A percentile compares a stretch with the other conserved stretches of the same genome.
Conservation (phyloP, 768 basidiomycete genomes). For the Phanerodontia chrysosporium region DNA sequence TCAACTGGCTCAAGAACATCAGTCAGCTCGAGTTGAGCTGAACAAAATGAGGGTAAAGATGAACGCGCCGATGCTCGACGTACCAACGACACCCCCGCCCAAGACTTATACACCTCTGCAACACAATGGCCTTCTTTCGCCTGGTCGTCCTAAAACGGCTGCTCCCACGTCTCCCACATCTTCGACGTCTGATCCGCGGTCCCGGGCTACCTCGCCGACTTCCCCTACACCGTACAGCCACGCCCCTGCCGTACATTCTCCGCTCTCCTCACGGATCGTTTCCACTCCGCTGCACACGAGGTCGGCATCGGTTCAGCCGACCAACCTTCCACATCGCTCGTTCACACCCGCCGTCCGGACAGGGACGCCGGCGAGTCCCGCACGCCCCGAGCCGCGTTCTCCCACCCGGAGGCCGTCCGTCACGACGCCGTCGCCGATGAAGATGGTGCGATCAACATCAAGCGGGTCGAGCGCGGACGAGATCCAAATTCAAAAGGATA, state of each 20-base stretch:
- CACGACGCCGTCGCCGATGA: constrained; percentile 44
- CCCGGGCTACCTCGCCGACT: constrained; percentile 26
- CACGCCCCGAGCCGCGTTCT: constrained; percentile 33
- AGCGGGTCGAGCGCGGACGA: constrained; percentile 59
- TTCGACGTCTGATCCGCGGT: constrained; percentile 18
- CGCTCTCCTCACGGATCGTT: constrained; percentile 42
- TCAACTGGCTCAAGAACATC: constrained; percentile 70
- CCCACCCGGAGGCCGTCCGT: constrained; percentile 44
- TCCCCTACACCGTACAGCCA: constrained; percentile 28
- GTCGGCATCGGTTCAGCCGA: constrained; percentile 47
- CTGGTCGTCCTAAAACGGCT: constrained; percentile 23
- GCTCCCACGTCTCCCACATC: constrained; percentile 16
- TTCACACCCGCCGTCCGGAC: constrained; percentile 23
- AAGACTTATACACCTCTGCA: constrained; percentile 14
- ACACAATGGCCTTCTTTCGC: constrained; percentile 16
- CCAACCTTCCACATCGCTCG: constrained; percentile 21
- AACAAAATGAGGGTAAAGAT: constrained; percentile 50
- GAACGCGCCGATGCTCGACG: constrained; percentile 28
- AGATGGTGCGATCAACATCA: constrained; percentile 39
- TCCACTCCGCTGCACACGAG: constrained; percentile 45
- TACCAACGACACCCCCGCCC: constrained; percentile 27
- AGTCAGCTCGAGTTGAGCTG: constrained; percentile 62
- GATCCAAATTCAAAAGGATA: constrained; percentile 35
- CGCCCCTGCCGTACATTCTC: constrained; percentile 42
- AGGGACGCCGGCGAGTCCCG: constrained; percentile 36